Base-by-base conservation (phyloP, 2,329 filamentous ascomycete species). In the Paraphaeosphaeria sporulosa region DNA sequence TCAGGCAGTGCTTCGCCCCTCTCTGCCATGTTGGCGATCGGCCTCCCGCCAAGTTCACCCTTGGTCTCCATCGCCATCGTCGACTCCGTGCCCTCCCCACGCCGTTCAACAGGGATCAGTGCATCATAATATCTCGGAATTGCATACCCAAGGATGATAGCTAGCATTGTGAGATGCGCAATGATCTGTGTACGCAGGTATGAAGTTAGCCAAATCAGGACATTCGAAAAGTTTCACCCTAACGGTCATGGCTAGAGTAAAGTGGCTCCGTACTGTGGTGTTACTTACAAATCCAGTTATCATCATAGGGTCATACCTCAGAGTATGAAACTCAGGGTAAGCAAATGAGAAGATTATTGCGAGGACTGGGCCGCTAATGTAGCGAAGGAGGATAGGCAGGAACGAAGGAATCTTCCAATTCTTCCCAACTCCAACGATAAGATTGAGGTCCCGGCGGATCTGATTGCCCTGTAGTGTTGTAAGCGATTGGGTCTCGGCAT, bases 351-450 rank as follows among this genome's bases (percentile, higher is more conserved):
- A 72, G 32, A 76, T 73, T 40, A 76, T 76, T 27, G 71, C 72
- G 1, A 76, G 67, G 13, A 73, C 70, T 1, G 74, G 73, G 5
- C 73, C 72, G 34, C 64, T 69, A 36, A 76, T 67, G 48, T 76
- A 76, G n/a, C 73, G 69, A 1, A 75, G 64, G 32, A 87, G 73
- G 1, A 82, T 70, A 0, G 82, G 81, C 76, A 84, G 84, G 68
- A 86, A 83, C 55, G 65, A 60, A 0, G 85, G 85, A 25, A 87
- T 85, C 3, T 71, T 80, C 85, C 85, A 87, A 72, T 87, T 87
- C 40, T 81, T 82, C 53, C 83, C 84, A 3, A 75, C 77, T 9
- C 82, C 84, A 23, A 87, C 81, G 32, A 86, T 82, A 4, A 81
- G 67, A 61, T 87, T 87, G 25, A 87, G 80, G 64, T 87, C 85